Evolutionary conservation across 495 filamentous ascomycete species (phyloP).

Genomic region (Aspergillus mulundensis): DNA sequence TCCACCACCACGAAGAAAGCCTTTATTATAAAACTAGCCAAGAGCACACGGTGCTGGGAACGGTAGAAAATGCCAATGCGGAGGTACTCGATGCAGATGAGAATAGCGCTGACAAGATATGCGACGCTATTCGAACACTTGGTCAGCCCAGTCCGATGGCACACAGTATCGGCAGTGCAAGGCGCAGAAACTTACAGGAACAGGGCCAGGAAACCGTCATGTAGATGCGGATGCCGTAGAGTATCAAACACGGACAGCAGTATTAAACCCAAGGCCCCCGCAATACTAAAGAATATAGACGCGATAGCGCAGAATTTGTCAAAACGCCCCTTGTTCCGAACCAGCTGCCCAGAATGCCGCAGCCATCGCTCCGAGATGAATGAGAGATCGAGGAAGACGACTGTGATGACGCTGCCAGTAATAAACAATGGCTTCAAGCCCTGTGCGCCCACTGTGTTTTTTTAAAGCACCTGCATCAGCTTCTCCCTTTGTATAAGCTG

Average conservation of each 20-base stretch:
- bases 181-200: conserved; percentile 61
- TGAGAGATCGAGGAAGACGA: conserved; percentile 77
- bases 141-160: conserved; percentile 1
- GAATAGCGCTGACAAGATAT: conserved; percentile 73
- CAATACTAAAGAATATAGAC: conserved; percentile 67
- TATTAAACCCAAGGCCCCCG: conserved; percentile 76
- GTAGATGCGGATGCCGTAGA: conserved; percentile 54
- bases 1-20: conserved; percentile 75
- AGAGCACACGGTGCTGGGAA: conserved; percentile 61
- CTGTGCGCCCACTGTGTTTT: conserved; percentile 59
- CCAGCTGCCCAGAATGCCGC: conserved; percentile 68
- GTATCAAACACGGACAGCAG: conserved; percentile 85
- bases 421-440: conserved; percentile 85
- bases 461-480: too few relatives aligned
- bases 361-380: conserved; percentile 80
- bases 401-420: conserved; percentile 69
- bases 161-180: neutral
- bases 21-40: conserved; percentile 78
- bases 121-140: conserved; percentile 27
- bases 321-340: conserved; percentile 58
- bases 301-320: conserved; percentile 69
- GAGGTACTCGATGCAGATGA: conserved; percentile 85
- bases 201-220: conserved; percentile 73
- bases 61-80: conserved; percentile 74
- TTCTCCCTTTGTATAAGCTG: too few relatives aligned